phyloP scores from a whole-genome alignment of 148 eudicot genomes.

The Fagopyrum esculentum region DNA sequence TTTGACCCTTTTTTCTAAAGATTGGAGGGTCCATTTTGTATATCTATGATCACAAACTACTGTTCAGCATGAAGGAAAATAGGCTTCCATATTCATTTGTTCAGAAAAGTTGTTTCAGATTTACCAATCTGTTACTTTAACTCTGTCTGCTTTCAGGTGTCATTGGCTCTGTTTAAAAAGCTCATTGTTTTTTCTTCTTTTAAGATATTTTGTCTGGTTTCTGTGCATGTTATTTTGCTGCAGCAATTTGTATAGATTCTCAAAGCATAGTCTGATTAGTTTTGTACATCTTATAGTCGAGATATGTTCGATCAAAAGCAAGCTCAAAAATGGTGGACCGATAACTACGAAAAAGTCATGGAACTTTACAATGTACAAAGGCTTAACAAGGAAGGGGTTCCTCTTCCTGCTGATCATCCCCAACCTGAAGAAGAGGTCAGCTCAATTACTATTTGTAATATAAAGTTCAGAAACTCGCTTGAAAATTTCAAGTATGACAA shows the following conservation, averaged over 20 bases:
- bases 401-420: constrained; percentile 64
- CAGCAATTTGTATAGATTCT: background rate
- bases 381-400: constrained; percentile 79
- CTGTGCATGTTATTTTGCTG: background rate
- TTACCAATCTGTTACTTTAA: background rate
- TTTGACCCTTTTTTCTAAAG: background rate
- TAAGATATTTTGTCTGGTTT: background rate
- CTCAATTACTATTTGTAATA: background rate
- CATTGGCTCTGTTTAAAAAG: background rate
- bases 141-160: constrained; percentile 3
- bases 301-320: constrained; percentile 90
- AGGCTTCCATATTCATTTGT: constrained; percentile 2
- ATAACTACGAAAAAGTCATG: constrained; percentile 82
- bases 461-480: constrained; percentile 1
- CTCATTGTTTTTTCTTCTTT: background rate
- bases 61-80: constrained; percentile 8
- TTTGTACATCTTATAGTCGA: constrained; percentile 48
- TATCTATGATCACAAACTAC: background rate
- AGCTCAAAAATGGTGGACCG: constrained; percentile 99
- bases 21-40: constrained; percentile 6
- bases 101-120: constrained; percentile 1
- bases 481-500: background rate
- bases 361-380: constrained; percentile 93
- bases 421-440: constrained; percentile 38
- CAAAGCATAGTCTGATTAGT: constrained; percentile 4